Conservation (phyloP, 2,329 filamentous ascomycete genomes). For the Stagonosporopsis rhizophila region DNA sequence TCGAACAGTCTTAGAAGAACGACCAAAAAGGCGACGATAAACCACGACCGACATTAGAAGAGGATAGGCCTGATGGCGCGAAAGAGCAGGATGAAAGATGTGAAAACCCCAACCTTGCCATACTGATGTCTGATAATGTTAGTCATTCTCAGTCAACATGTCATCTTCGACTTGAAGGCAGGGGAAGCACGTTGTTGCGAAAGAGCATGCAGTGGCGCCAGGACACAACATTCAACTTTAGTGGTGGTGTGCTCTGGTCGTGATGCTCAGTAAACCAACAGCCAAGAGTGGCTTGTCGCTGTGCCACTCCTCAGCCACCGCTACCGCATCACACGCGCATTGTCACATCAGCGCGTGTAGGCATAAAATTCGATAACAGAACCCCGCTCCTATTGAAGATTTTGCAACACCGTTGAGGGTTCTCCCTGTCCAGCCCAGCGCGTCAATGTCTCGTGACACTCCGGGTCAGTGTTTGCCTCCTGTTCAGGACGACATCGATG, state of each 20-base stretch:
- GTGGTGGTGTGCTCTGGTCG: neutral
- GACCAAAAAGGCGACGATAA: neutral
- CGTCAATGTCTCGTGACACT: neutral
- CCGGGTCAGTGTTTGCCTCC: neutral
- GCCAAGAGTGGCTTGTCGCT: slow-evolving; percentile 14
- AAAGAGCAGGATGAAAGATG: neutral
- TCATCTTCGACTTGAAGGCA: neutral
- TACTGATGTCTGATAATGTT: neutral
- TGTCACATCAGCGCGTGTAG: slow-evolving; percentile 2
- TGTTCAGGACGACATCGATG: neutral
- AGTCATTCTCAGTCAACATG: neutral
- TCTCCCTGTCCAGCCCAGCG: neutral
- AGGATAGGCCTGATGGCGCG: neutral
- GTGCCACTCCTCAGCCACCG: slow-evolving; percentile 17
- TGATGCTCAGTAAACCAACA: neutral
- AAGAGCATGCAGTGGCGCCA: neutral
- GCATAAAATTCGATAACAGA: neutral
- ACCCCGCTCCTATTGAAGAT: neutral
- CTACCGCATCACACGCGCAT: slow-evolving; percentile 9
- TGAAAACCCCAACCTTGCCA: neutral
- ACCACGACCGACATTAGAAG: neutral
- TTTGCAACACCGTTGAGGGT: neutral
- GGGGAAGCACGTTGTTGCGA: neutral
- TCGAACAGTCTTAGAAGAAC: neutral
- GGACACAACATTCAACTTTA: neutral